Evolutionary conservation across 2,329 filamentous ascomycete species (phyloP).

Genomic region (Ascochyta viciae-villosae): DNA sequence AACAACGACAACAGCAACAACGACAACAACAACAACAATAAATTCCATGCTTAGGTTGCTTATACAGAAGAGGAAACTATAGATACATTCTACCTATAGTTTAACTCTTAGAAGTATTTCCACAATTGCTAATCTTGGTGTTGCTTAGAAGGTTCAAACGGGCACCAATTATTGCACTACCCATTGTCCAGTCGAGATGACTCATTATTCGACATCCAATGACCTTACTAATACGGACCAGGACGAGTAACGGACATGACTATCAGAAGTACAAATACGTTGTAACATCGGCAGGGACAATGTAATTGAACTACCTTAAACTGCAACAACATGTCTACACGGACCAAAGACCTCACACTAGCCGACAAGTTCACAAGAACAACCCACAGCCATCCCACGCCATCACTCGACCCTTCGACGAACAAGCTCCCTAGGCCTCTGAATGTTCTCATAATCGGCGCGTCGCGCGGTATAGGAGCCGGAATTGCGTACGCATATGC

Average conservation of each 20-base stretch:
- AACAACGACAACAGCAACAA: no score
- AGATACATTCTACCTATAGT: no score
- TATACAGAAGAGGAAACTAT: no score
- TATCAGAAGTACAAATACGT: background rate
- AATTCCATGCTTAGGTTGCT: no score
- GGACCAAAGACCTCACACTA: background rate
- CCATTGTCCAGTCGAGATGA: background rate
- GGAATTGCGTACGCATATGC: constrained; percentile 41
- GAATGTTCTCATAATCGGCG: constrained; percentile 43
- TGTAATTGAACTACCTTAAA: background rate
- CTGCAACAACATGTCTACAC: background rate
- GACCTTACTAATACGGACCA: background rate
- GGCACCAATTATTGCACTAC: no score
- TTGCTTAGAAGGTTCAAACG: no score
- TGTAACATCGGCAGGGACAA: background rate
- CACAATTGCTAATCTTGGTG: no score
- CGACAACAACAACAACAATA: no score
- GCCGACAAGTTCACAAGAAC: constrained; percentile 3
- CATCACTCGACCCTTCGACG: constrained; percentile 21
- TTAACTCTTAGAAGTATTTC: no score
- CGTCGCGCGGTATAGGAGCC: constrained; percentile 43
- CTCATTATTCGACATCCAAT: background rate
- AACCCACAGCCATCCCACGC: constrained; percentile 18
- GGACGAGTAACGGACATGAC: background rate
- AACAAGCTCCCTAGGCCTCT: constrained; percentile 30